Evolutionary conservation across 1,139 yeast genomes (phyloP).

Genomic region (Saccharomyces hybrid): DNA sequence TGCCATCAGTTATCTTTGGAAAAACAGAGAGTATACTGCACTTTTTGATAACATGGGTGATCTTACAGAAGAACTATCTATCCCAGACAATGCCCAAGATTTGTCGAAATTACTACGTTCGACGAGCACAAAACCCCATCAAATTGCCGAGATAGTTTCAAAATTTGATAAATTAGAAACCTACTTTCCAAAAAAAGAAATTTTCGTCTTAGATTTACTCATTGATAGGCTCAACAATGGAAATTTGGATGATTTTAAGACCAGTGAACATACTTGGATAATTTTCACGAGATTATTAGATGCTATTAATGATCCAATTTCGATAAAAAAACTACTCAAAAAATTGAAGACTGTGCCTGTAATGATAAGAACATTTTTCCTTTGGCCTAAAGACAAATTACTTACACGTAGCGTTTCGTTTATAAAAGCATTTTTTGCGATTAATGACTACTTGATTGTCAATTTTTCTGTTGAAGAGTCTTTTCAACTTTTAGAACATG

Average conservation of each 20-base stretch:
- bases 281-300: slow-evolving; percentile 41
- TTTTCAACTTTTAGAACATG: slow-evolving; percentile 14
- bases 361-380: slow-evolving; percentile 13
- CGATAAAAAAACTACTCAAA: slow-evolving; percentile 34
- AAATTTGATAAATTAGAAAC: slow-evolving; percentile 40
- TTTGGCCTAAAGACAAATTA: not conserved
- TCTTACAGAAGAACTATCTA: slow-evolving; percentile 10
- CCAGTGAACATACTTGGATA: slow-evolving; percentile 41
- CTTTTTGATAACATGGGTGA: slow-evolving; percentile 10
- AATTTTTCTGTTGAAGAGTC: slow-evolving; percentile 21
- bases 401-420: not conserved
- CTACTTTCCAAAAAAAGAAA: slow-evolving; percentile 53
- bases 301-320: slow-evolving; percentile 18
- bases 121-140: slow-evolving; percentile 35
- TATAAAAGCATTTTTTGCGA: not conserved
- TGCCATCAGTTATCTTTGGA: not conserved
- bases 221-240: slow-evolving; percentile 58
- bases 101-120: slow-evolving; percentile 60
- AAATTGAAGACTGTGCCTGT: slow-evolving; percentile 34
- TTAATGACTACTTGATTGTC: not conserved
- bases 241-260: slow-evolving; percentile 39
- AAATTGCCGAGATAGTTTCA: slow-evolving; percentile 39
- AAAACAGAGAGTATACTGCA: not conserved
- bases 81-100: slow-evolving; percentile 43
- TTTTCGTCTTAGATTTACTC: slow-evolving; percentile 58